Percentiles rank a stretch among this genome's conserved stretches.
Conservation (phyloP, 805 yeast species). For the Lachancea sp. region DNA sequence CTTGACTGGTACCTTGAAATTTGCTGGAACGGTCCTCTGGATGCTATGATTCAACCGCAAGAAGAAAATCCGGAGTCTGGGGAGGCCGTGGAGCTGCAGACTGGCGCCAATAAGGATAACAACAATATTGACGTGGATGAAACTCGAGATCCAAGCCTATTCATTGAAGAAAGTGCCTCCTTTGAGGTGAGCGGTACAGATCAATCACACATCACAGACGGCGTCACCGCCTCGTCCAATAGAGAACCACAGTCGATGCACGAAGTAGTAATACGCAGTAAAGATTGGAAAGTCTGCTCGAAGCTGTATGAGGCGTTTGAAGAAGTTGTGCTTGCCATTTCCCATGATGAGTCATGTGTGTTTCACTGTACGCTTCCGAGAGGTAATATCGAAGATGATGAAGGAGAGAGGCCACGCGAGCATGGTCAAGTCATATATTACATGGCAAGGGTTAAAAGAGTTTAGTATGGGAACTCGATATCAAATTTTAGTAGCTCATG, state of each 20-base stretch:
- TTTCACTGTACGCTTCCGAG: slow-evolving; percentile 64
- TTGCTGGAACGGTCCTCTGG: slow-evolving; percentile 33
- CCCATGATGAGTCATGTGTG: slow-evolving; percentile 52
- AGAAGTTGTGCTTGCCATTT: slow-evolving; percentile 52
- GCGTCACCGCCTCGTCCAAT: slow-evolving; percentile 6
- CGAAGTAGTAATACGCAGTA: slow-evolving; percentile 47
- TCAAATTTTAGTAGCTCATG: neutral
- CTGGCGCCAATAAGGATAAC: neutral
- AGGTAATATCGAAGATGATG: slow-evolving; percentile 19
- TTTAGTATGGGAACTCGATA: slow-evolving; percentile 5
- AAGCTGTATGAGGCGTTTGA: slow-evolving; percentile 56
- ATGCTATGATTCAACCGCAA: slow-evolving; percentile 14
- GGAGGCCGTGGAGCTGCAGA: neutral
- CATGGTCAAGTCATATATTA: slow-evolving; percentile 61
- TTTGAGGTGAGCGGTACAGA: slow-evolving; percentile 8
- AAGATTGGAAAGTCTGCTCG: slow-evolving; percentile 65
- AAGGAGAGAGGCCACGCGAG: slow-evolving; percentile 33
- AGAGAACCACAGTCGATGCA: slow-evolving; percentile 21
- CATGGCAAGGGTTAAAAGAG: slow-evolving; percentile 35
- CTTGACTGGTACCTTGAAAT: slow-evolving; percentile 31
- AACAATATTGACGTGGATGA: neutral
- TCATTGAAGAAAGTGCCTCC: slow-evolving; percentile 5
- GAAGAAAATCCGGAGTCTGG: slow-evolving; percentile 5
- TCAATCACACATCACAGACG: neutral
- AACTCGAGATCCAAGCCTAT: slow-evolving; percentile 1